Percentiles rank a stretch among this genome's conserved stretches.
phyloP scores from a whole-genome alignment of 805 yeast species.

The Schwanniomyces vanrijiae region DNA sequence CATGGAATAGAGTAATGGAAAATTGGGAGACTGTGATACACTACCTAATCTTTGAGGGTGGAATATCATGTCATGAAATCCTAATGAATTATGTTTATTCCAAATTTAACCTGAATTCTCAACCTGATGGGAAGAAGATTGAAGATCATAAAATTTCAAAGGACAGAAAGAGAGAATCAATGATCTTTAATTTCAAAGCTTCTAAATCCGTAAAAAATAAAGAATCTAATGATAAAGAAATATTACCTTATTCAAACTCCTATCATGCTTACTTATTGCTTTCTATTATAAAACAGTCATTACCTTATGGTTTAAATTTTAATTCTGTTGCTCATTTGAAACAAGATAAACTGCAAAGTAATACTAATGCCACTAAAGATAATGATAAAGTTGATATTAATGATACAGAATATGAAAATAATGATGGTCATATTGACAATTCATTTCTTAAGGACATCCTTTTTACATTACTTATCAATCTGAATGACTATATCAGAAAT shows the following conservation, averaged over 20 bases:
- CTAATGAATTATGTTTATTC: conserved; percentile 28
- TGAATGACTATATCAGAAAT: conserved; percentile 33
- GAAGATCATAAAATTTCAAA: conserved; percentile 1
- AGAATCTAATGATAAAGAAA: conserved; percentile 12
- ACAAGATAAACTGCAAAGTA: conserved; percentile 7
- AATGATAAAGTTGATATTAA: not conserved
- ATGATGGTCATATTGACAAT: conserved; percentile 4
- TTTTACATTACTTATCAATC: conserved; percentile 31
- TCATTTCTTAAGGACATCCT: conserved; percentile 30
- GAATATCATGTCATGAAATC: conserved; percentile 37
- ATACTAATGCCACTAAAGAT: too few species aligned
- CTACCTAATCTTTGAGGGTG: conserved; percentile 35
- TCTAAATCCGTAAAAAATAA: conserved; percentile 16
- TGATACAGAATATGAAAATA: conserved; percentile 9
- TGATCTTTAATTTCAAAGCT: conserved; percentile 25
- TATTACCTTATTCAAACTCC: conserved; percentile 33
- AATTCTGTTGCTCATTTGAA: conserved; percentile 17
- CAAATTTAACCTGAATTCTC: conserved; percentile 21
- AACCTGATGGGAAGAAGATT: not conserved
- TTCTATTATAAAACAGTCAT: conserved; percentile 25
- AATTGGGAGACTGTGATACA: conserved; percentile 31
- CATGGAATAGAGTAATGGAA: conserved; percentile 28
- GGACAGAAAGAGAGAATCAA: conserved; percentile 21
- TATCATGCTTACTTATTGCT: conserved; percentile 34
- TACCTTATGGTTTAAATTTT: conserved; percentile 38